These are phyloP conservation scores for Lyophyllum atratum DNA, from an alignment of 768 basidiomycete species.

Conservation along the genomic window DNA sequence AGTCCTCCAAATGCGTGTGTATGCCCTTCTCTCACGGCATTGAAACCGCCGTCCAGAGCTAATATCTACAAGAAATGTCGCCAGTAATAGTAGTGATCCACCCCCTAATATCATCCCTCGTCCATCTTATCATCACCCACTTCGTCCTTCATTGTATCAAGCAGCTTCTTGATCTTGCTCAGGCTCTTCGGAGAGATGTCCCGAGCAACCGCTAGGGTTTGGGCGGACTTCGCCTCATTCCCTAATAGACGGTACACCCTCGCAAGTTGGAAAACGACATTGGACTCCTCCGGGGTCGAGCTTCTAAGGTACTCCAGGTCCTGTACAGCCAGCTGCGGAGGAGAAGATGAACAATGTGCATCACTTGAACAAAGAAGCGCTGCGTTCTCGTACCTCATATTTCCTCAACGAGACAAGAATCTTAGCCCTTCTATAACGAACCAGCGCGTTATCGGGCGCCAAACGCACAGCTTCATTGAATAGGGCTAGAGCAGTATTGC, in stretches of 20 bases:
- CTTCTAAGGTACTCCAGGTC: conserved; percentile 82
- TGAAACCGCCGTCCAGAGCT: background rate
- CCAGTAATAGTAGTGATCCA: conserved; percentile 24
- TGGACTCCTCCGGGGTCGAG: conserved; percentile 91
- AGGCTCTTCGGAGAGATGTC: conserved; percentile 93
- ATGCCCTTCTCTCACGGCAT: conserved; percentile 8
- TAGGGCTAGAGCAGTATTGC: conserved; percentile 70
- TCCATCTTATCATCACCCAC: conserved; percentile 70
- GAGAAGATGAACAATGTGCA: conserved; percentile 19
- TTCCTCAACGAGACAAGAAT: conserved; percentile 83
- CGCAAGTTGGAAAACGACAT: conserved; percentile 95
- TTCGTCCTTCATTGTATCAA: conserved; percentile 70
- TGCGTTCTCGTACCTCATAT: conserved; percentile 64
- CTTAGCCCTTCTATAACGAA: conserved; percentile 92
- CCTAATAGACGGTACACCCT: conserved; percentile 86
- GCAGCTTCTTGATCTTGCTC: conserved; percentile 78
- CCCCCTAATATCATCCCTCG: conserved; percentile 57
- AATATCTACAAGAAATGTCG: conserved; percentile 36
- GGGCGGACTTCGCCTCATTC: conserved; percentile 76
- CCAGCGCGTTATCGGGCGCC: conserved; percentile 88
- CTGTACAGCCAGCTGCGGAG: conserved; percentile 67
- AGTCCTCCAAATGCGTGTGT: conserved; percentile 8
- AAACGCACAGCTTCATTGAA: conserved; percentile 82
- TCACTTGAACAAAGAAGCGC: background rate
- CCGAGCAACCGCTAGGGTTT: conserved; percentile 85